Base-by-base conservation (phyloP, 805 yeast genomes). In the Metschnikowia borealis region DNA sequence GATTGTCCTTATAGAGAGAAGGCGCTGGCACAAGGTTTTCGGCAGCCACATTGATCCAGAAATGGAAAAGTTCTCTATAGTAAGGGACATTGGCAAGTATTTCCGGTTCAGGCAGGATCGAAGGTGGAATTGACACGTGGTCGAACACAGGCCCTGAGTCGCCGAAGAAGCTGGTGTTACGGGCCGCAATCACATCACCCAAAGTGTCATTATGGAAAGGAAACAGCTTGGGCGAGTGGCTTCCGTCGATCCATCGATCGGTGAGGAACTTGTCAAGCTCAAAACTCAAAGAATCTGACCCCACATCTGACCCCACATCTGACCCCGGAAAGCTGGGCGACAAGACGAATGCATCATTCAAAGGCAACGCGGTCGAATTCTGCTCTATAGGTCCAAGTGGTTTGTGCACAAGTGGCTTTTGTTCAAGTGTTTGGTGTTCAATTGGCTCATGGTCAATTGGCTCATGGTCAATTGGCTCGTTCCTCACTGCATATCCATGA, bases 1-100 rank as follows among this genome's bases (percentile, higher is more conserved):
- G 95, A 57, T 85, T 83, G 14, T 79, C 81, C 18, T 66, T 69
- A 58, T 83, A 83, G 1, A 76, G 59, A 3, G 78, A 70, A 8
- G 88, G 88, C 0, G 87, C 83, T 0, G 91, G 90, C 5, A 84
- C 87, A 17, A 86, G 70, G 23, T 77, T 69, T 35, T 73, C 74
- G 1, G 91, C 79, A 0, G 88, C 85, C 13, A 80, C 78, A 46
- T 81, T 72, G 7, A 81, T 66, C 72, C 80, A 87, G 54, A 83
- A 83, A 53, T 82, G 82, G 66, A 86, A 81, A 18, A 83, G 69
- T 48, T 81, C 83, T 44, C 80, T 69, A 62, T 83, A 84, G 53
- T 72, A 75, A 0, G 88, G 85, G 13, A 82, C 84, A 48, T 79
- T 75, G 15, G 77, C 62, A 13, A 86, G 66, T 5, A 83, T 60